Base-by-base conservation (phyloP, 2,329 filamentous ascomycete genomes). In the Botrytis byssoidea region DNA sequence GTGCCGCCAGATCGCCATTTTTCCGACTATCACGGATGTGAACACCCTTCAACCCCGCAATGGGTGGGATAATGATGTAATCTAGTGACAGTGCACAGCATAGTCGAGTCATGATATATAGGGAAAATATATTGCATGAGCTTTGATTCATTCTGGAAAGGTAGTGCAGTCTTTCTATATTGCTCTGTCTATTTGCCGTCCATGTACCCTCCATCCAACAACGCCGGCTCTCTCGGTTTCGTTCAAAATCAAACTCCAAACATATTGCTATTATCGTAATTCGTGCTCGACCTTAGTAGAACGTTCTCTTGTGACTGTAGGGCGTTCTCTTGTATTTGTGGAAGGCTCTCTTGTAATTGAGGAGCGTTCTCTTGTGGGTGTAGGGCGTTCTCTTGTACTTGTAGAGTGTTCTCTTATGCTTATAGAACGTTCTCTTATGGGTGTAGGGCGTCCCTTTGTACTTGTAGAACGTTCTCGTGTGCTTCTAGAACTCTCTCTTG, bases 211-310 rank as follows among this genome's bases (percentile, higher is more conserved):
- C 37, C 51, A 63, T 18, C 40, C 40, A 37, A 35, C 29, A 60
- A 37, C 55, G 68, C 68, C 55, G 16, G 57, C 22, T 70, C 40
- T 35, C 14, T 35, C 14, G 32, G 9, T 61, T 46, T 18, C 35
- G n/a, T 57, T 51, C 57, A 42, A 67, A 25, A 32, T 66, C 20
- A 14, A 16, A 70, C 40, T 44, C 40, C 40, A 61, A 46, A 18
- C 40, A 59, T 32, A 42, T 42, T 69, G 25, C 25, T 32, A 20
- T 70, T 25, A 70, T 70, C 68, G 44, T 61, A 63, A 70, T 70
- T 70, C 68, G 55, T 63, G 68, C 18, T 61, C 37, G 55, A 70
- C 40, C 5, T 63, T n/a, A 16, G 14, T 42, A 18, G 51, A 32
- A 29, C 51, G 51, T 57, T 57, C 37, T 37, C 44, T 66, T 37